Base-by-base conservation (phyloP, 352 stramenopile species). In the Pythium chondricola region DNA sequence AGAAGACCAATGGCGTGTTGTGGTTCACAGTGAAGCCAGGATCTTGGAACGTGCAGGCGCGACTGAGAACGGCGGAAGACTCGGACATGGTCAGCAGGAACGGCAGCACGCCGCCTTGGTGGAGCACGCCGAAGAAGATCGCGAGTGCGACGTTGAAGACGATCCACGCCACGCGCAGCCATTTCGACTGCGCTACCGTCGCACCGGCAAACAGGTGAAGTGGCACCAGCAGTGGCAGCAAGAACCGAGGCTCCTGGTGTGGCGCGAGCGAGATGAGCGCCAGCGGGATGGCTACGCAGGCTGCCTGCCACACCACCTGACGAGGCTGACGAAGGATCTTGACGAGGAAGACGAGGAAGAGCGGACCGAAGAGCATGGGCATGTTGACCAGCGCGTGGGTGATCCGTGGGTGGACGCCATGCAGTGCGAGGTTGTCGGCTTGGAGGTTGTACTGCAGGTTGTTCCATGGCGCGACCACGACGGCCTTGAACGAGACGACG, bases 371-470 rank as follows among this genome's bases (percentile, higher is more conserved):
- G 42, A 98, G 69, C 63, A 98, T 79, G 10, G 85, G 84, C 85
- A 97, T 87, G 58, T 97, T 98, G 18, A 97, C 82, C 1, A 77
- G 53, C 40, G 67, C 46, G 65, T 98, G 93, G 2, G 86, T 96
- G 38, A 84, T 63, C 18, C 85, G 67, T 10, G 88, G 76, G 62
- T 98, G 93, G 14, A 97, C 70, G 11, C 93, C 93, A 56, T 98
- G 92, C 18, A 93, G 61, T 27, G 85, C 68, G 27, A 98, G 68
- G 53, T 97, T 97, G 35, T 80, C 67, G 49, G 78, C 65, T 54
- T 96, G 76, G 10, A 85, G 69, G 64, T 98, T 98, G 77, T 98
- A 98, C 10, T 71, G 21, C 31, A 98, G 64, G 65, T 96, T 96
- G 65, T 97, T 97, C 22, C 70, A 43, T 16, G 80, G 80, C 5